These are phyloP conservation scores for Saccharum hybrid DNA, from an alignment of 202 grass and related monocot species.

Conservation along the genomic window DNA sequence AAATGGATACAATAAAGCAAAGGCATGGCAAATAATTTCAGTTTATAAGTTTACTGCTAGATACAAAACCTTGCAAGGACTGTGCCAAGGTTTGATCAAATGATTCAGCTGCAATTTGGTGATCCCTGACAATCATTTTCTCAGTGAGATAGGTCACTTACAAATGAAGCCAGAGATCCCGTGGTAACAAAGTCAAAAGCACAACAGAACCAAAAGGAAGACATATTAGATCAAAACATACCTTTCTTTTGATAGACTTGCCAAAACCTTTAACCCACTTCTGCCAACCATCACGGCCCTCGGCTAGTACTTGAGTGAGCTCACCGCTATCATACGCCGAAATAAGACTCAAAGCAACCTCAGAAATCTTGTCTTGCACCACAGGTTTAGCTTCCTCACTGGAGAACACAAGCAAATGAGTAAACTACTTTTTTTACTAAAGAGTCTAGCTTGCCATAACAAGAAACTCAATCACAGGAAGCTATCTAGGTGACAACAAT, in stretches of 20 bases:
- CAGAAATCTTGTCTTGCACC: slow-evolving; percentile 90
- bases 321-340: slow-evolving; percentile 85
- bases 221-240: slow-evolving; percentile 21
- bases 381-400: slow-evolving; percentile 85
- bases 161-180: not conserved
- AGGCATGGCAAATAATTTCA: not conserved
- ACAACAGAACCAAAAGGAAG: slow-evolving; percentile 15
- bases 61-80: not conserved
- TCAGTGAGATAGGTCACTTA: slow-evolving; percentile 17
- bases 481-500: slow-evolving; percentile 9
- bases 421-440: not conserved
- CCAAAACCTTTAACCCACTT: slow-evolving; percentile 98
- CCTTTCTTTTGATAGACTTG: slow-evolving; percentile 87
- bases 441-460: not conserved
- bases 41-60: not conserved
- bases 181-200: slow-evolving; percentile 17
- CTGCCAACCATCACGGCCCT: slow-evolving; percentile 88
- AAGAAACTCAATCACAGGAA: slow-evolving; percentile 25
- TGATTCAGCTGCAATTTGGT: slow-evolving; percentile 25
- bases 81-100: slow-evolving; percentile 31
- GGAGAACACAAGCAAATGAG: slow-evolving; percentile 38
- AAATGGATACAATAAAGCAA: slow-evolving; percentile 3
- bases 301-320: slow-evolving; percentile 73
- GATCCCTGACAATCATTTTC: slow-evolving; percentile 11
- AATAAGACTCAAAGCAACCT: slow-evolving; percentile 68